Base-by-base conservation (phyloP, 2,329 filamentous ascomycete genomes). In the Microdochium nivale region DNA sequence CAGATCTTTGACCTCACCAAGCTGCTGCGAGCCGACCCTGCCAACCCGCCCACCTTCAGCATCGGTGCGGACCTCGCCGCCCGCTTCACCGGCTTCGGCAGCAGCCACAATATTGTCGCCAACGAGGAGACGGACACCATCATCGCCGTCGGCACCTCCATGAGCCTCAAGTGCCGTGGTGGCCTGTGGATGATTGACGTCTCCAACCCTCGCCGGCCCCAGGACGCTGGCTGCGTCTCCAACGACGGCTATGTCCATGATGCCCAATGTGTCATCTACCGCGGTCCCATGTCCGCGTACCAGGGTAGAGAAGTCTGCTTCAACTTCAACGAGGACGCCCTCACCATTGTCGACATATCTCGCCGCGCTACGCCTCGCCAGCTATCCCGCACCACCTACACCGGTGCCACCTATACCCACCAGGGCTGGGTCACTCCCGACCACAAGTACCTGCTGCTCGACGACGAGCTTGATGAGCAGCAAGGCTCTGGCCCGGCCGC, bases 1-100 rank as follows among this genome's bases (percentile, higher is more conserved):
- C 81, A 85, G 62, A 76, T 84, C 61, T 85, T 85, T 56, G 80
- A 85, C 60, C 72, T 83, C 71, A 77, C 68, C 58, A 82, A 75
- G 68, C 70, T 81, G 2, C 61, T 75, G 30, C 62, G 63, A 24
- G 58, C 79, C 47, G 64, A 76, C 58, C 69, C 73, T 0, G 60
- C 69, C 4, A 65, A 62, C 16, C 70, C 65, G 30, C 61, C 59
- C 51, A 58, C 55, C n/a, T 72, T 70, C 47, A 60, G 58, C 56
- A 62, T 60, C 11, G 58, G 60, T 44, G 59, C 55, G 4, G 70
- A 71, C 14, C 59, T 73, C 2, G 65, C 67, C 0, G 66, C 66
- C 1, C 65, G 64, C 54, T 72, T 67, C 56, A 60, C 54, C 4
- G 49, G 49, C 19, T 54, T 63, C 8, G 76, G 76, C 19, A 68